Evolutionary conservation across 2,329 filamentous ascomycete genomes (phyloP).

Genomic region (Xylaria sp.): DNA sequence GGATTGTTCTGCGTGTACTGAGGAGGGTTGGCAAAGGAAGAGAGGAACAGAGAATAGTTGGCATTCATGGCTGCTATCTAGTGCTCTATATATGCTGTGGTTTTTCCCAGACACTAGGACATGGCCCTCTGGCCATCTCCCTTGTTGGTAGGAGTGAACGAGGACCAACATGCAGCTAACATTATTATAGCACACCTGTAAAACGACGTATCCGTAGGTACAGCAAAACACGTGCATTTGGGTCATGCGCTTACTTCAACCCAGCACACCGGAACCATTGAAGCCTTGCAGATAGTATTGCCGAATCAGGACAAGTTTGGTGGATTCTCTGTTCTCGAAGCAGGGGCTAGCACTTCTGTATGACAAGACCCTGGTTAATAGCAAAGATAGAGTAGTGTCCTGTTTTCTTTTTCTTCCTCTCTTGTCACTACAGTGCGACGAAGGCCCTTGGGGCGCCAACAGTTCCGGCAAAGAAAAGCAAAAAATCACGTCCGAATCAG

Average conservation of each 20-base stretch:
- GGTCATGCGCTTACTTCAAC: slow-evolving; percentile 15
- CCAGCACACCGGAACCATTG: slow-evolving; percentile 29
- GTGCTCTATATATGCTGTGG: slow-evolving; percentile 17
- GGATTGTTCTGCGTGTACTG: background rate
- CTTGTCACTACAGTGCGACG: background rate
- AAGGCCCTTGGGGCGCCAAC: background rate
- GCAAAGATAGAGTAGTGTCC: background rate
- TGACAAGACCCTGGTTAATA: background rate
- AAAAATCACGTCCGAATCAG: background rate
- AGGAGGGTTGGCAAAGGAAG: background rate
- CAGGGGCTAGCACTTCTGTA: background rate
- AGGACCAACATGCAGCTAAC: slow-evolving; percentile 9
- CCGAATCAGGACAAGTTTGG: slow-evolving; percentile 16
- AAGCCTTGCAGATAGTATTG: slow-evolving; percentile 18
- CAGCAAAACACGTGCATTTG: slow-evolving; percentile 8
- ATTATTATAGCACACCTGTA: background rate
- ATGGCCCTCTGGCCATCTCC: background rate
- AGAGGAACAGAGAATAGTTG: background rate
- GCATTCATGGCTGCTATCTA: background rate
- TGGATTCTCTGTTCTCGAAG: background rate
- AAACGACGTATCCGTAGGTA: slow-evolving; percentile 1
- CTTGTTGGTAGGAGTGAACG: background rate
- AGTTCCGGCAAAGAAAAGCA: slow-evolving; percentile 5
- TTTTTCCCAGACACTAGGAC: background rate
- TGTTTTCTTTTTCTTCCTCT: background rate